These are phyloP conservation scores for Ophiostoma sp. DNA, from an alignment of 2,329 filamentous ascomycete species.

Conservation along the genomic window DNA sequence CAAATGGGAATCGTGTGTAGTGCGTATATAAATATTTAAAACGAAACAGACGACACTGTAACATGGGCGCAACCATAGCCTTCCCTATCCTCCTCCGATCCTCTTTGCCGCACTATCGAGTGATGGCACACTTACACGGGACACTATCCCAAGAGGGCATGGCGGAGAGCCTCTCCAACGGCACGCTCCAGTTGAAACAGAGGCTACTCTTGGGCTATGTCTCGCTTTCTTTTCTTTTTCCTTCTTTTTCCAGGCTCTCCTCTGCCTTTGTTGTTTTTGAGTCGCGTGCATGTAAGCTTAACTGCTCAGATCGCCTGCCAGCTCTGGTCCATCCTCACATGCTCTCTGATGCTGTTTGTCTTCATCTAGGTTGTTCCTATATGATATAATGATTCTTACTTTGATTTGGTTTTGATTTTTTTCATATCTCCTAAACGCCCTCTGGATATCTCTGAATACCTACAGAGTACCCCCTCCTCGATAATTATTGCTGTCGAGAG, in stretches of 20 bases:
- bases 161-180: not conserved
- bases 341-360: not conserved
- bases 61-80: not conserved
- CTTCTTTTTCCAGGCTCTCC: not conserved
- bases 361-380: not conserved
- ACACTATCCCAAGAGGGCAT: conserved; percentile 8
- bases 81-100: not conserved
- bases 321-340: not conserved
- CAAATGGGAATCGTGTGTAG: not conserved
- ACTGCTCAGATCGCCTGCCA: not conserved
- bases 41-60: conserved; percentile 1
- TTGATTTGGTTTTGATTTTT: not conserved
- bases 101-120: not conserved
- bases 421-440: not conserved
- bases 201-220: conserved; percentile 1
- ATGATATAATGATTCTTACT: not conserved
- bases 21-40: not conserved
- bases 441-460: no score
- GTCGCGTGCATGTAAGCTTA: not conserved
- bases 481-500: not conserved
- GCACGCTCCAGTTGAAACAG: conserved; percentile 6
- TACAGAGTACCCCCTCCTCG: no score
- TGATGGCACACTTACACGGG: not conserved
- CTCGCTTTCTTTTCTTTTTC: not conserved
- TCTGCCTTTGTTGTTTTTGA: not conserved